Percentiles rank a stretch among this genome's conserved stretches.
These are phyloP conservation scores for Naganishia vaughanmartiniae DNA, from an alignment of 768 basidiomycete genomes.

Conservation along the genomic window DNA sequence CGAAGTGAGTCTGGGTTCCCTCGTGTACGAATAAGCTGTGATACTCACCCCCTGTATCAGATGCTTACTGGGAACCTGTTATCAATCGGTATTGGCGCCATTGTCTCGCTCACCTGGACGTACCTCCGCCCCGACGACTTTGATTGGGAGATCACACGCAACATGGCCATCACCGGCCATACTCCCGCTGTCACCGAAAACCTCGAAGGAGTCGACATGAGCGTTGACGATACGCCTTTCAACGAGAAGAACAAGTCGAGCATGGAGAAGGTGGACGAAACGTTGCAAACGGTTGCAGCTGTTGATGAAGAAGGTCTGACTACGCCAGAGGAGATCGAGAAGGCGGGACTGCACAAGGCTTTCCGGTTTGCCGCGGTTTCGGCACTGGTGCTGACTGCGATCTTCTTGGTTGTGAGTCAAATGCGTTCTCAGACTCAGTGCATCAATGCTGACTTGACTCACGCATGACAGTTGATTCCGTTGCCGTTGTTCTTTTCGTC, in stretches of 20 bases:
- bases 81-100: conserved; percentile 74
- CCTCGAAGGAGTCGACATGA: conserved; percentile 25
- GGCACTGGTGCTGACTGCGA: conserved; percentile 37
- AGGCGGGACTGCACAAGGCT: conserved; percentile 64
- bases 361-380: conserved; percentile 78
- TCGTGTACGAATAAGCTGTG: neutral
- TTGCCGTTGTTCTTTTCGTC: conserved; percentile 81
- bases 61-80: conserved; percentile 91
- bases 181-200: conserved; percentile 27
- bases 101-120: conserved; percentile 67
- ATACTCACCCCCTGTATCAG: conserved; percentile 51
- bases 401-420: conserved; percentile 33
- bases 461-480: conserved; percentile 67
- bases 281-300: neutral
- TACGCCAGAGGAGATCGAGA: conserved; percentile 49
- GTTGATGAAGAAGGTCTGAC: conserved; percentile 50
- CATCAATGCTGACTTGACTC: conserved; percentile 20
- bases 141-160: conserved; percentile 74
- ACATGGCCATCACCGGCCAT: conserved; percentile 62
- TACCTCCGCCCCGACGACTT: conserved; percentile 75
- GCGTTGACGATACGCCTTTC: conserved; percentile 14
- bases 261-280: conserved; percentile 26
- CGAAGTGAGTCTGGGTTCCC: conserved; percentile 24
- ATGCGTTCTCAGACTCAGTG: neutral
- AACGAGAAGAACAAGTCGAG: conserved; percentile 31